phyloP scores from a whole-genome alignment of 2,329 filamentous ascomycete genomes.

The Myrmaecium sp. region DNA sequence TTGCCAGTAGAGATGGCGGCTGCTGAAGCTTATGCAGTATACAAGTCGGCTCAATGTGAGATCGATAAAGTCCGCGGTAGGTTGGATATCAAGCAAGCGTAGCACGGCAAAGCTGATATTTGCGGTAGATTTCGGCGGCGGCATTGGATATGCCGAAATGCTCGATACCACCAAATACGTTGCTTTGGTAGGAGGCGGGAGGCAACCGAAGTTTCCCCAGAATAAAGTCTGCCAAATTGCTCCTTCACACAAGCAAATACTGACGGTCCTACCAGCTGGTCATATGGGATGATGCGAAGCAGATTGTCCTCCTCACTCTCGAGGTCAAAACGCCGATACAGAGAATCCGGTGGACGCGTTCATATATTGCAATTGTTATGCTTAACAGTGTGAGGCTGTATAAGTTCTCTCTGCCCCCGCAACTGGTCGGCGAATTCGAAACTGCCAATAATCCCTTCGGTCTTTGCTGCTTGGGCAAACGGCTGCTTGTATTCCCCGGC shows the following conservation, averaged over 20 bases:
- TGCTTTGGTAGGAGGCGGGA: conserved; percentile 77
- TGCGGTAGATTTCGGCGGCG: conserved; percentile 33
- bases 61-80: conserved; percentile 14
- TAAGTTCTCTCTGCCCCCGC: conserved; percentile 55
- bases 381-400: conserved; percentile 72
- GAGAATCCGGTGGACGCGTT: conserved; percentile 59
- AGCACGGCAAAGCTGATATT: conserved; percentile 8
- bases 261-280: conserved; percentile 38
- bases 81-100: conserved; percentile 6
- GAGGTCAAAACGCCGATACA: conserved; percentile 67
- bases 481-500: conserved; percentile 71
- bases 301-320: conserved; percentile 57
- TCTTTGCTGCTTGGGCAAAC: conserved; percentile 59
- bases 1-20: background rate
- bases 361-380: conserved; percentile 63
- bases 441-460: conserved; percentile 74
- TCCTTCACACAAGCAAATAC: conserved; percentile 3
- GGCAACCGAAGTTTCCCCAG: conserved; percentile 66
- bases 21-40: conserved; percentile 12
- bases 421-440: conserved; percentile 59
- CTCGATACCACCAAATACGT: conserved; percentile 75
- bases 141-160: conserved; percentile 72
- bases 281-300: conserved; percentile 80
- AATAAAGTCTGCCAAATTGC: conserved; percentile 46
- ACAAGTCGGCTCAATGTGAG: conserved; percentile 15